Evolutionary conservation across 805 yeast genomes (phyloP).

Genomic region (Pichia insulana): DNA sequence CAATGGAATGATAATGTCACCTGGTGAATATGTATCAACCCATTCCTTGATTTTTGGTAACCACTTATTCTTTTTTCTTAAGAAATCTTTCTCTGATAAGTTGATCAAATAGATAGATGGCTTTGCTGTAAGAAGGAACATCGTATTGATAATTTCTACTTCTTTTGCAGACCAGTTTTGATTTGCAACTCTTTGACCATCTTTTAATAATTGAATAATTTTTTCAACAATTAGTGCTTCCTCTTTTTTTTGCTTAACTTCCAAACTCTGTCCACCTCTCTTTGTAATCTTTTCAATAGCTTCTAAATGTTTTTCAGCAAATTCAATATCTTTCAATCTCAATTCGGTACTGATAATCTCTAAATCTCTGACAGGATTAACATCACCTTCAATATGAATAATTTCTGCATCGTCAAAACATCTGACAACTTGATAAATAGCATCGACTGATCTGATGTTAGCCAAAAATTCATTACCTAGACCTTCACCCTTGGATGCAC

Average conservation of each 20-base stretch:
- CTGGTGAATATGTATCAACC: constrained; percentile 60
- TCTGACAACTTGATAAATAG: constrained; percentile 94
- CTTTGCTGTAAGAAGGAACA: constrained; percentile 76
- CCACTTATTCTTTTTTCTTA: constrained; percentile 43
- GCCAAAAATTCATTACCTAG: constrained; percentile 95
- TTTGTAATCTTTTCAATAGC: constrained; percentile 46
- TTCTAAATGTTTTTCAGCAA: constrained; percentile 55
- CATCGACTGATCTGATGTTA: constrained; percentile 95
- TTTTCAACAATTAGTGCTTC: constrained; percentile 50
- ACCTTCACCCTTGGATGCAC: constrained; percentile 96
- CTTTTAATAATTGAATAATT: constrained; percentile 54
- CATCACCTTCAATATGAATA: constrained; percentile 94
- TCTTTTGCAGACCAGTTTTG: constrained; percentile 57
- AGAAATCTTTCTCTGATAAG: constrained; percentile 62
- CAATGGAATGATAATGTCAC: constrained; percentile 82
- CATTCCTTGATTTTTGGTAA: constrained; percentile 46
- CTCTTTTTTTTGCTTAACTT: constrained; percentile 55
- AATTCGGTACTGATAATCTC: constrained; percentile 87
- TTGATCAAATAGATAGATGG: constrained; percentile 78
- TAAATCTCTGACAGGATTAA: constrained; percentile 89
- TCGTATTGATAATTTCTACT: constrained; percentile 55
- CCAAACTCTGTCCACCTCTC: constrained; percentile 59
- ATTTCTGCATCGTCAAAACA: constrained; percentile 97
- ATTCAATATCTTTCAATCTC: constrained; percentile 94
- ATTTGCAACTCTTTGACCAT: constrained; percentile 53